These are phyloP conservation scores for Sordariomycetes sp. DNA, from an alignment of 2,329 filamentous ascomycete species.

Conservation along the genomic window DNA sequence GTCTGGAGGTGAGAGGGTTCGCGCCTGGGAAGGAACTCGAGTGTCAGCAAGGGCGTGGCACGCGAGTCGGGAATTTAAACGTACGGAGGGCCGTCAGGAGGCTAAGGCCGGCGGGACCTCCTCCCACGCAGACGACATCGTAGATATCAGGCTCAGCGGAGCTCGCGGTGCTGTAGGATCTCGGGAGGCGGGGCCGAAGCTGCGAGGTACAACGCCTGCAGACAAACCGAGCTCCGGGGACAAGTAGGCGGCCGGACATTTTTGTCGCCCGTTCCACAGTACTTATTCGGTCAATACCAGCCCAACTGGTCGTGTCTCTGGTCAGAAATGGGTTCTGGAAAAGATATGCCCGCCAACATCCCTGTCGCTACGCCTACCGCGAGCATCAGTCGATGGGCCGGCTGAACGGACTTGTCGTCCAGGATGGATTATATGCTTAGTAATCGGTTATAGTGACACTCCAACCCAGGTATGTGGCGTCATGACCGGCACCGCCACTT, in stretches of 20 bases:
- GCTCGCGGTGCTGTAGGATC: slow-evolving; percentile 12
- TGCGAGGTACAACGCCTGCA: slow-evolving; percentile 11
- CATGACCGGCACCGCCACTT: not conserved
- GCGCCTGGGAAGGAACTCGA: slow-evolving; percentile 39
- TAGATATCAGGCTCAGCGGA: slow-evolving; percentile 53
- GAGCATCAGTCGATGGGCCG: not conserved
- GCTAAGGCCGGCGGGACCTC: slow-evolving; percentile 79
- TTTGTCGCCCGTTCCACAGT: not conserved
- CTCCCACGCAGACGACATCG: slow-evolving; percentile 85
- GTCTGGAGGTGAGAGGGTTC: slow-evolving; percentile 58
- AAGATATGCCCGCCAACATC: not conserved
- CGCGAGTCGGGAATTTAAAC: slow-evolving; percentile 12
- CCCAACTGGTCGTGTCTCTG: not conserved
- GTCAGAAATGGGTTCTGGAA: not conserved
- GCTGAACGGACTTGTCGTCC: not conserved
- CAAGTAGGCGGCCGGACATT: slow-evolving; percentile 11
- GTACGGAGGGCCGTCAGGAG: slow-evolving; percentile 64
- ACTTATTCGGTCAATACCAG: not conserved
- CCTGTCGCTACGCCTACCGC: not conserved
- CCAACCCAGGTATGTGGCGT: not conserved
- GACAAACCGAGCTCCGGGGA: slow-evolving; percentile 20
- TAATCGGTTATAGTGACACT: not conserved
- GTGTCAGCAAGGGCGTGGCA: not conserved
- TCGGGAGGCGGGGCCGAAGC: not conserved
- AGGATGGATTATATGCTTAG: not conserved